Base-by-base conservation (phyloP, 2,329 filamentous ascomycete species). In the Diplodia scrobiculata region DNA sequence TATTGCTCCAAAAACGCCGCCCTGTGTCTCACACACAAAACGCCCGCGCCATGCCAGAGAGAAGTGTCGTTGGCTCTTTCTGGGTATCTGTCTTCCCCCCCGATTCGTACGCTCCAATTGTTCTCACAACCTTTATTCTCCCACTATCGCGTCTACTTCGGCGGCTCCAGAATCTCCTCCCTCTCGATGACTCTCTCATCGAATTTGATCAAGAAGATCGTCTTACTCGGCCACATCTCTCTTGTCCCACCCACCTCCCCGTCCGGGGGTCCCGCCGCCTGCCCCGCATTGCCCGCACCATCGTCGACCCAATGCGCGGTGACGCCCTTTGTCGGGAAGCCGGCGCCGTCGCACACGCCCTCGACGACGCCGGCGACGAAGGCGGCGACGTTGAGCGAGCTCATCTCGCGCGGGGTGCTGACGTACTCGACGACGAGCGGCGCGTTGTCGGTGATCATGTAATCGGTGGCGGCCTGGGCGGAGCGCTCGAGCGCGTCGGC, bases 381-480 rank as follows among this genome's bases (percentile, higher is more conserved):
- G 10, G 95, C 95, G 19, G 94, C 95, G 79, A 94, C 97, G 78
- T 97, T 98, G 74, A 99, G 84, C 84, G 95, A 91, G 79, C 86
- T 92, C 91, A 99, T 96, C 80, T 99, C 95, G 74, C 90, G 90
- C 17, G 95, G 95, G 63, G 98, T 90, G 72, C 88, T 92, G 75
- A 99, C 90, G 80, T 95, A 98, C 69, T 90, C 89, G 79, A 97
- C 98, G 47, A 98, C 94, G 60, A 98, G 84, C 25, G 95, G 95
- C 77, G 98, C 95, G 79, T 99, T 98, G 80, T 99, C 95, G 73
- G 93, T 91, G 73, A 99, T 95, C 94, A 99, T 98, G 83, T 98
- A 99, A 82, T 98, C 94, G 72, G 95, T 92, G 9, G 91, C 89
- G 63, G 92, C 94, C 63, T 89, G 86, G 9, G 91, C 89, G 67